These are phyloP conservation scores for Diutina neorugosa DNA, from an alignment of 1,139 yeast species.

Conservation along the genomic window DNA sequence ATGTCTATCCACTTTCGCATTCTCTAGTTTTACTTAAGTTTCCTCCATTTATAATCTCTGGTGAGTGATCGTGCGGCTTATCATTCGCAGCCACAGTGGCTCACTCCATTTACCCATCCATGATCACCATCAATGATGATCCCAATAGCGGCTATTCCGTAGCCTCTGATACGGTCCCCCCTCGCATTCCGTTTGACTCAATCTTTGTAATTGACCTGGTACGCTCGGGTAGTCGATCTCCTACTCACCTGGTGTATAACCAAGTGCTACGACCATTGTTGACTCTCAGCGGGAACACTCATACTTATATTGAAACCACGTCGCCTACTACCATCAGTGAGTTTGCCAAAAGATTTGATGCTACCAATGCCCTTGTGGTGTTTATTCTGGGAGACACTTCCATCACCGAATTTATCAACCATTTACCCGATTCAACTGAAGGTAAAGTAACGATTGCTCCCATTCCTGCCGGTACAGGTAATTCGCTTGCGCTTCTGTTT, in stretches of 20 bases:
- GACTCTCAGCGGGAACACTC: constrained; percentile 7
- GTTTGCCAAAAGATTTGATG: constrained; percentile 18
- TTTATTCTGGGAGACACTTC: constrained; percentile 75
- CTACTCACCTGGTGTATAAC: neutral
- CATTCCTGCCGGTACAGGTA: constrained; percentile 81
- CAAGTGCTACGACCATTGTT: neutral
- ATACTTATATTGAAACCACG: constrained; percentile 29
- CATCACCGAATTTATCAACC: constrained; percentile 60
- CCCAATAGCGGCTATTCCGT: neutral
- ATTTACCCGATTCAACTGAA: constrained; percentile 15
- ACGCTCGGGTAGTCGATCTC: neutral
- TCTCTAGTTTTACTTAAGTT: neutral
- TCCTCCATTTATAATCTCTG: neutral
- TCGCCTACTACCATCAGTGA: constrained; percentile 19
- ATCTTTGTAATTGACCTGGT: neutral
- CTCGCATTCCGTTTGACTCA: neutral
- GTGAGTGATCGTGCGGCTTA: neutral
- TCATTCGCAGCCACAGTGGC: neutral
- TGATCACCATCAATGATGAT: neutral
- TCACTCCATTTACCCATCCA: neutral
- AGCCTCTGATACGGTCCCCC: neutral
- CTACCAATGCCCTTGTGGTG: constrained; percentile 23
- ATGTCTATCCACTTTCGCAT: too few relatives aligned
- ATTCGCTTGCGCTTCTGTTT: constrained; percentile 60
- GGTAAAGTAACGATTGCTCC: constrained; percentile 24